Percentiles rank a stretch among this genome's conserved stretches.
phyloP scores from a whole-genome alignment of 208 protist genomes.

The Trypanosoma cruzi region DNA sequence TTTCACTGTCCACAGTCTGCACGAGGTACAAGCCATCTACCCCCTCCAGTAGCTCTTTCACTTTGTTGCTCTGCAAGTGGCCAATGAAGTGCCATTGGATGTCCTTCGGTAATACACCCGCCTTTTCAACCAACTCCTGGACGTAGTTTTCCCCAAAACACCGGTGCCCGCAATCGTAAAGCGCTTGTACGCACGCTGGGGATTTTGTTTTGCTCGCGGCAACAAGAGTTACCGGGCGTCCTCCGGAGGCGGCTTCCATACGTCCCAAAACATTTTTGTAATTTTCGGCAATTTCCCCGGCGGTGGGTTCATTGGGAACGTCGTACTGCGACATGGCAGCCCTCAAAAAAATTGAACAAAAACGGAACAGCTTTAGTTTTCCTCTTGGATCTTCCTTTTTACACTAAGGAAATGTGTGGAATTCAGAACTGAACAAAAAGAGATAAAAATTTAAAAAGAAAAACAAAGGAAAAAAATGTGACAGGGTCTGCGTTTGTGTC shows the following conservation, averaged over 20 bases:
- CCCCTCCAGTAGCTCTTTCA: constrained; percentile 77
- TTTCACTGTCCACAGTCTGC: constrained; percentile 93
- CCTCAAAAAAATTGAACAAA: constrained; percentile 10
- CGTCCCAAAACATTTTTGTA: constrained; percentile 38
- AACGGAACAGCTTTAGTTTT: constrained; percentile 19
- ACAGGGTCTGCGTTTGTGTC: too few species aligned
- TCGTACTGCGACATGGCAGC: constrained; percentile 56
- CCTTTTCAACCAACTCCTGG: constrained; percentile 94
- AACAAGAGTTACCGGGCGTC: constrained; percentile 50
- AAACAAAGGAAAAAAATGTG: too few species aligned
- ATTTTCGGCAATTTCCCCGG: constrained; percentile 55
- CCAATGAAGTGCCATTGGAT: constrained; percentile 98
- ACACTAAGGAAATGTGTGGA: not conserved
- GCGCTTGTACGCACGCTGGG: constrained; percentile 43
- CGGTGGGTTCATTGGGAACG: constrained; percentile 53
- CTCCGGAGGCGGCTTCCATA: constrained; percentile 39
- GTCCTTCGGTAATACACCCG: constrained; percentile 73
- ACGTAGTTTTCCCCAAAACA: constrained; percentile 98
- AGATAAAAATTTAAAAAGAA: too few species aligned
- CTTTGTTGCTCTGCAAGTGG: constrained; percentile 98
- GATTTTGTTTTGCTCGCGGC: constrained; percentile 90
- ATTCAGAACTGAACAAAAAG: too few species aligned
- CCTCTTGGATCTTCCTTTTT: not conserved
- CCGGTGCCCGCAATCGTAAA: constrained; percentile 73
- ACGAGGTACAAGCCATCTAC: constrained; percentile 74